Evolutionary conservation across 73 alveolate species (phyloP), one percentile per base, ranked within the genome.

Genomic region (Uronychia binucleata): DNA sequence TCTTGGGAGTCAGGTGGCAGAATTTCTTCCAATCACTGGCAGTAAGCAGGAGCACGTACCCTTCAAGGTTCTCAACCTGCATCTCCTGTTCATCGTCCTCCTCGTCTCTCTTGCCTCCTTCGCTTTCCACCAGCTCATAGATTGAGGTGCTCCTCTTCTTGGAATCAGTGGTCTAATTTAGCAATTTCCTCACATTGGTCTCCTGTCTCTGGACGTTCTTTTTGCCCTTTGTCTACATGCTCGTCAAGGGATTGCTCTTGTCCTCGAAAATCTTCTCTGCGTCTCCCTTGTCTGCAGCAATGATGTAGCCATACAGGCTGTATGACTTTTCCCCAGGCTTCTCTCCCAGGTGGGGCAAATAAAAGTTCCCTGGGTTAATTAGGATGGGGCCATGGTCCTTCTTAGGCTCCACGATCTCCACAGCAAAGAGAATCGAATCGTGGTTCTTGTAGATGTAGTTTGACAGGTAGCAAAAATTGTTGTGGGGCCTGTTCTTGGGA

Each of bases 381-480:
- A 92, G 84, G 33, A 96, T 96, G 30, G 90, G 93, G 77, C 97
- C 95, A 85, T 91, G 93, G 28, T 88, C 91, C 0, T 93, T 87
- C 35, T 96, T 96, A 32, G 75, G 78, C 75, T 96, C 94, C 75
- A 88, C 95, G 28, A 97, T 94, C 87, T 97, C 98, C 30, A 97
- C 80, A 58, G 98, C 99, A 89, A 97, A 97, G 75, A 97, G 91
- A 35, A 97, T 94, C 13, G 92, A 95, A 31, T 91, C 88, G 78
- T 92, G 83, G 33, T 96, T 90, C 82, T 96, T 94, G 82, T 94
- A 97, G 8, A 97, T 89, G 33, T 91, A 91, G 74, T 90, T 78
- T 19, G 97, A 98, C 28, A 96, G 84, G 77, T 95, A 92, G 35
- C 97, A 90, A 82, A 97, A 97, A 28, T 92, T 83, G 67, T 93